Base-by-base conservation (phyloP, 2,329 filamentous ascomycete genomes). In the Karstenula rhodostoma region DNA sequence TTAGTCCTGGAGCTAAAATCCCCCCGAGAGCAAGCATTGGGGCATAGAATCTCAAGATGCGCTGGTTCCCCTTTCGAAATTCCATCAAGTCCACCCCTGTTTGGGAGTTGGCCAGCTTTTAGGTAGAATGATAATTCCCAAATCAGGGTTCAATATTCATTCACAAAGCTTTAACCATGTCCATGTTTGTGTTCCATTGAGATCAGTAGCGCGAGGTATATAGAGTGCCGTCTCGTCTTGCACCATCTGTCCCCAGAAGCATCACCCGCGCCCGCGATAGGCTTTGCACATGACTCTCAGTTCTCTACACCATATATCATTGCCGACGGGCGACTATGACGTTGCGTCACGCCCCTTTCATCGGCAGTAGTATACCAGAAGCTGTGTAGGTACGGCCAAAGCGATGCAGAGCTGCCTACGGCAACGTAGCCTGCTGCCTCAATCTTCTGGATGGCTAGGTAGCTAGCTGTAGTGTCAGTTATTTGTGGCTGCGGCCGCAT, bases 331-430 rank as follows among this genome's bases (percentile, higher is more conserved):
- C 44, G 23, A 48, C 23, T 27, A 29, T 17, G 25, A 29, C 22
- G 44, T 37, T 52, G 29, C 27, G 22, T 52, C 49, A 15, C 49
- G 32, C 49, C 49, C 32, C 17, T 52, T 37, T 4, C 23, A 52
- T 52, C 49, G 35, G 49, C 49, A 52, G 29, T n/a, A 52, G 10
- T 37, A 52, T 52, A 42, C 29, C 49, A 52, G 29, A 37, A 52
- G 49, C 29, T 44, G 51, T 55, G 51, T 44, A 55, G 51, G 51
- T 44, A 55, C 51, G 51, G 5, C 51, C 35, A 55, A 55, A 55
- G 51, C 51, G 33, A 42, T 44, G 33, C 35, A n/a, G n/a, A n/a
- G n/a, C n/a, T n/a, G n/a, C n/a, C n/a, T n/a, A n/a, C n/a, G 17
- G 50, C 50, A 53, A 53, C n/a, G 32, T 53, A 53, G 50, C 50